Evolutionary conservation across 306 rosid species (phyloP).

Genomic region (Cajanus cajan): DNA sequence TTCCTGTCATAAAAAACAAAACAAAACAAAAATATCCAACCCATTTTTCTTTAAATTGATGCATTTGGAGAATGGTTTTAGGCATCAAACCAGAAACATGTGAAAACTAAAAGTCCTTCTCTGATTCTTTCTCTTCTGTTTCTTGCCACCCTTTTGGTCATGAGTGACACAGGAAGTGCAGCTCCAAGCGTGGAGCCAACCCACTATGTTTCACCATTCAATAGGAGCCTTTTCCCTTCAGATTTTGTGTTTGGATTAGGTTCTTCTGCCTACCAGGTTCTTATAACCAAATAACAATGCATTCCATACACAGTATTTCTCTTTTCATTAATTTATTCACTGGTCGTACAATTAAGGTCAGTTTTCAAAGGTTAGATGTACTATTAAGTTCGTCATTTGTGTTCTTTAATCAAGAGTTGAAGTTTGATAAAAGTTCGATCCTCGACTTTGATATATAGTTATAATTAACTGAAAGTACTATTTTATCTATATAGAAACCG

Average conservation of each 20-base stretch:
- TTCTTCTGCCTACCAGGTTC: background rate
- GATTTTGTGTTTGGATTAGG: background rate
- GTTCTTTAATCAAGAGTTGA: too few relatives aligned
- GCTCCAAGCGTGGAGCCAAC: background rate
- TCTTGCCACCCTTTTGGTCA: background rate
- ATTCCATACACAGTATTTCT: too few relatives aligned
- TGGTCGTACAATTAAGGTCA: too few relatives aligned
- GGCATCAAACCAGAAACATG: background rate
- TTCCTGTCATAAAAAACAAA: too few relatives aligned
- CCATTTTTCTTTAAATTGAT: background rate
- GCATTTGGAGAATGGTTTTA: background rate
- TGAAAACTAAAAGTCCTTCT: background rate
- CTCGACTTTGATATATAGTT: too few relatives aligned
- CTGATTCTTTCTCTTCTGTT: background rate
- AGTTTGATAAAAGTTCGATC: too few relatives aligned
- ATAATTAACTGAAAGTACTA: too few relatives aligned
- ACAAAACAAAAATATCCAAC: background rate
- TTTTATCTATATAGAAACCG: too few relatives aligned
- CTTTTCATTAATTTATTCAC: too few relatives aligned
- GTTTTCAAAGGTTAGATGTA: too few relatives aligned
- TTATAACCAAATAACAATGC: background rate
- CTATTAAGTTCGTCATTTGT: too few relatives aligned
- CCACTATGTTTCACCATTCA: slow-evolving; percentile 29
- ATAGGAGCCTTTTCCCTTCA: background rate
- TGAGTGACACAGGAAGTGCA: background rate